Evolutionary conservation across 306 rosid species (phyloP).

Genomic region (Quercus agrifolia): DNA sequence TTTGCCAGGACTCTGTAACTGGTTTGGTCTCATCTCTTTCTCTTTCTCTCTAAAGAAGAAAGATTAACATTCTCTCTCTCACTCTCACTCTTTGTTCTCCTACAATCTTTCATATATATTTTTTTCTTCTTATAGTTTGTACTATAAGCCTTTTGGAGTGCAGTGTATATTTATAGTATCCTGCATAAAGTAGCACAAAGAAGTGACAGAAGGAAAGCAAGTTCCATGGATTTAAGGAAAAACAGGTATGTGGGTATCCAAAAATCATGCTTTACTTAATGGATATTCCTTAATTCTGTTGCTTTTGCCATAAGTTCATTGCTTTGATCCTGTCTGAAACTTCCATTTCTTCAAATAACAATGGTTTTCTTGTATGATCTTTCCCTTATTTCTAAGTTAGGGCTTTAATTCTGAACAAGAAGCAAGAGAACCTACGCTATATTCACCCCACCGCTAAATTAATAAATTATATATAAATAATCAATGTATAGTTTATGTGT

Average conservation of each 20-base stretch:
- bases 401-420: background rate
- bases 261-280: slow-evolving; percentile 5
- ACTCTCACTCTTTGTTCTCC: background rate
- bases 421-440: background rate
- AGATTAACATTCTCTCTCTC: background rate
- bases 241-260: slow-evolving; percentile 33
- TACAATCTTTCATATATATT: background rate
- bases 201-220: background rate
- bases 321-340: slow-evolving; percentile 3
- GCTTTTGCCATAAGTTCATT: background rate
- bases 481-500: no score
- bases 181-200: background rate
- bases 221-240: slow-evolving; percentile 22
- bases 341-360: background rate
- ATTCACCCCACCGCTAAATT: no score
- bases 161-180: no score
- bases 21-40: background rate
- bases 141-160: background rate
- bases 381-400: background rate
- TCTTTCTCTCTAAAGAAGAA: slow-evolving; percentile 5
- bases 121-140: background rate
- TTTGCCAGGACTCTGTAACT: background rate
- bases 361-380: background rate
- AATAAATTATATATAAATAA: no score
- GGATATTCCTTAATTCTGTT: slow-evolving; percentile 9